Evolutionary conservation across 2,329 filamentous ascomycete genomes (phyloP), one percentile per base, ranked within the genome.

Genomic region (Diaporthe longicolla): DNA sequence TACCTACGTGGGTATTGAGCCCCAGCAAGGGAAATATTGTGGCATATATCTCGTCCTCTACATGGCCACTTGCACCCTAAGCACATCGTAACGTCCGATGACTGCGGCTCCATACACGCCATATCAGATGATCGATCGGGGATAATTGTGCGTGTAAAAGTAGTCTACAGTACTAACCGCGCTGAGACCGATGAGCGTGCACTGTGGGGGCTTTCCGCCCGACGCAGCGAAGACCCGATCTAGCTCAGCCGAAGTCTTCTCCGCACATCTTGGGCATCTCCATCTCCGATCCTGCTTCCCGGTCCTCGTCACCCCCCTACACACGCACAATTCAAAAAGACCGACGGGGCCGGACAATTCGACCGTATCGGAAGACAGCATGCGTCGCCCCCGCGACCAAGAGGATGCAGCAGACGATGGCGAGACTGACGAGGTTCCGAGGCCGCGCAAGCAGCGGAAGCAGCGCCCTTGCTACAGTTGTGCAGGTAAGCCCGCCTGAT

Each of bases 41-140:
- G n/a, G 63, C 63, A 68, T 68, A 68, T 68, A 68, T 70, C 29
- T 50, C 66, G 37, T 52, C 24, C 4, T 52, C 19, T 32, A 2
- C 26, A 48, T 54, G 26, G 43, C 7, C 15, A 48, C 24, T 68
- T 24, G n/a, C 13, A 10, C 2, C 26, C 7, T 43, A 15, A 8
- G 35, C 15, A 59, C 13, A 11, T 11, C 32, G 11, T 6, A 2
- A 61, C 13, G 35, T 61, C 57, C 57, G 57, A 61, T 43, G 21
- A 10, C 37, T 32, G 37, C 9, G 13, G 5, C 35, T 37, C 57
- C 21, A 40, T 26, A 8, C 2, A 32, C n/a, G 9, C 13, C 17
- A 43, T 11, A 43, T 61, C 35, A 24, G n/a, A 26, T 4, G 57
- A 19, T 43, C 2, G 57, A 61, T 19, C 57, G 57, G 37, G 37